phyloP scores from a whole-genome alignment of 306 rosid species.

The Abrus pulchellus region DNA sequence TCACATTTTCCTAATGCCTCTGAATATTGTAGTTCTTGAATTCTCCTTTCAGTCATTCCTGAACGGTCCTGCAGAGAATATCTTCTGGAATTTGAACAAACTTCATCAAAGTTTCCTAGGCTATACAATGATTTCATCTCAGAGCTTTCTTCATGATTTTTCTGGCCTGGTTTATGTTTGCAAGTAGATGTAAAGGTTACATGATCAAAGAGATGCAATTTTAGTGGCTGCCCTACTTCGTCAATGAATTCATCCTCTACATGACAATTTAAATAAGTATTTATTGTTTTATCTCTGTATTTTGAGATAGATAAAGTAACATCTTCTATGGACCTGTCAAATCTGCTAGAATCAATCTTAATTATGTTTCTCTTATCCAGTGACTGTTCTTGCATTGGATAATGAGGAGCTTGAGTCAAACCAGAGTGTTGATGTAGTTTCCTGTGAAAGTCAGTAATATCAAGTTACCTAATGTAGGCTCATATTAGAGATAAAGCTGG shows the following conservation, averaged over 20 bases:
- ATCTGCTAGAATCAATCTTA: slow-evolving; percentile 51
- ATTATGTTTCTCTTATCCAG: slow-evolving; percentile 41
- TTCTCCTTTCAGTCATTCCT: slow-evolving; percentile 53
- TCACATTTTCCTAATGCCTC: slow-evolving; percentile 63
- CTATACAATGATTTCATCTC: slow-evolving; percentile 43
- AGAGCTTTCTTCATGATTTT: slow-evolving; percentile 51
- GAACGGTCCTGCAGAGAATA: slow-evolving; percentile 55
- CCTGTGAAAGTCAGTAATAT: slow-evolving; percentile 54
- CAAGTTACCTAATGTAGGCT: slow-evolving; percentile 36
- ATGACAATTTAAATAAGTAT: slow-evolving; percentile 41
- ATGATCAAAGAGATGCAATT: slow-evolving; percentile 57
- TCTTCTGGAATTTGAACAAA: slow-evolving; percentile 52
- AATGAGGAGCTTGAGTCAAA: slow-evolving; percentile 44
- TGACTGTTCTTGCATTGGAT: slow-evolving; percentile 45
- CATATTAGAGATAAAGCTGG: slow-evolving; percentile 29
- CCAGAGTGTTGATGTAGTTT: slow-evolving; percentile 53
- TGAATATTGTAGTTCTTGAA: slow-evolving; percentile 57
- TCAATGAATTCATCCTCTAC: slow-evolving; percentile 56
- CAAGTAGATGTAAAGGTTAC: slow-evolving; percentile 45
- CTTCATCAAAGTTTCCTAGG: slow-evolving; percentile 52
- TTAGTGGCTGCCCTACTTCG: slow-evolving; percentile 47
- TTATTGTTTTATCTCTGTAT: slow-evolving; percentile 48
- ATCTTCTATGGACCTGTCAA: slow-evolving; percentile 47
- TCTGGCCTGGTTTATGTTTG: slow-evolving; percentile 50
- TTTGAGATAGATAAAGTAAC: slow-evolving; percentile 50